Conservation (phyloP, 345 rosid species). For the Arabidopsis suecica region DNA sequence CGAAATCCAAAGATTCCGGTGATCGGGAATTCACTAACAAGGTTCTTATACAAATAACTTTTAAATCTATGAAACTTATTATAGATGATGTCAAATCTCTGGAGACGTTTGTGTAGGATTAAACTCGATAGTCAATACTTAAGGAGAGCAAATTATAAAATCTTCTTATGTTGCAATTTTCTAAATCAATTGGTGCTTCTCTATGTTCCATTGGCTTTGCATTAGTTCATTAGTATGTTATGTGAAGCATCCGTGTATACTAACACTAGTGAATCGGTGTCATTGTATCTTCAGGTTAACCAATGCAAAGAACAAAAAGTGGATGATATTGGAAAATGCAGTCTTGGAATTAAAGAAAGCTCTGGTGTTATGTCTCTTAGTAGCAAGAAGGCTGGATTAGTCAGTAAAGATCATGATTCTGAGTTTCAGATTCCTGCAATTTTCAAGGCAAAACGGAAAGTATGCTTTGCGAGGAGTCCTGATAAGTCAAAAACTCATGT, state of each 20-base stretch:
- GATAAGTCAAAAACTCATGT: constrained; percentile 48
- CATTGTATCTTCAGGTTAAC: constrained; percentile 1
- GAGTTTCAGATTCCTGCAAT: constrained; percentile 49
- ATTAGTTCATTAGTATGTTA: not conserved
- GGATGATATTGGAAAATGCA: constrained; percentile 29
- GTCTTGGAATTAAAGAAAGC: constrained; percentile 31
- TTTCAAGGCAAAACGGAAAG: constrained; percentile 49
- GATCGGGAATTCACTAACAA: not conserved
- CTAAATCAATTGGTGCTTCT: not conserved
- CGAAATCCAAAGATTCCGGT: not conserved
- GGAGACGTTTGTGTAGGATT: not conserved
- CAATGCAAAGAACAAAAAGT: constrained; percentile 23
- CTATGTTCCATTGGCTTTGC: not conserved
- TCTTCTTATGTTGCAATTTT: not conserved
- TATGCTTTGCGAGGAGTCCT: constrained; percentile 31
- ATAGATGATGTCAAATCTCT: not conserved
- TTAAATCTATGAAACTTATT: not conserved
- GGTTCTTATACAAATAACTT: constrained; percentile 1
- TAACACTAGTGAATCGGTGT: constrained; percentile 10
- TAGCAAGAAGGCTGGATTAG: constrained; percentile 30
- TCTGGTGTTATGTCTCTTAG: constrained; percentile 28
- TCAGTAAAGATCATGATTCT: constrained; percentile 41
- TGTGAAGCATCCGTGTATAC: not conserved
- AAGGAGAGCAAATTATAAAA: not conserved
- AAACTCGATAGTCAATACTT: not conserved